Base-by-base conservation (phyloP, 2,329 filamentous ascomycete genomes). In the Aureobasidium lini region DNA sequence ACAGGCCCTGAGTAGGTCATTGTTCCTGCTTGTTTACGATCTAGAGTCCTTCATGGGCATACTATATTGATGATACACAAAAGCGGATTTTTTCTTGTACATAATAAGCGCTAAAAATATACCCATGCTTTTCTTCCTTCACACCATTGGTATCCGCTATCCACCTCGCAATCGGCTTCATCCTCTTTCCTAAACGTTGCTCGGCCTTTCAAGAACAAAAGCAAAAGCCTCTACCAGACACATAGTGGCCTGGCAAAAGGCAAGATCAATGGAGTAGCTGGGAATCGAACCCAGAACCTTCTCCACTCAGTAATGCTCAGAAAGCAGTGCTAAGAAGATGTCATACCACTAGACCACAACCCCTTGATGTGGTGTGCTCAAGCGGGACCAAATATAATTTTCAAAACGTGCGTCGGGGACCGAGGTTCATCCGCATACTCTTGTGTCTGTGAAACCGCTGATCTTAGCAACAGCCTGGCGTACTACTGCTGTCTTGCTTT, bases 281-380 rank as follows among this genome's bases (percentile, higher is more conserved):
- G 52, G 52, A 56, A 56, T 56, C 52, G 52, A 56, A 56, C 52
- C 52, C 52, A 56, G 52, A 46, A 56, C 52, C 52, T 56, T 56
- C 52, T 56, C 52, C 52, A 56, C 40, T 56, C 39, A 46, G 52
- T n/a, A 56, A 28, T 29, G 50, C 40, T 56, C 52, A 15, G n/a
- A 43, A n/a, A 54, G 39, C 50, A 43, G 29, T 56, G 52, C 52
- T 56, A 56, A 56, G 52, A 56, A 56, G 52, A 56, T 46, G 52
- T 56, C 40, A 56, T 56, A 56, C 52, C 52, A 56, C 52, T 56
- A 56, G 40, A 56, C 52, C 52, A 56, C 52, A 56, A 46, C 52
- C 52, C 52, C 31, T 36, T 37, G 39, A 54, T 54, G 50, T 10
- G 4, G 10, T 16, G 34, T 1, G 4, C 1, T 10, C 28, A 8